A percentile compares a stretch with the other conserved stretches of the same genome.
phyloP scores from a whole-genome alignment of 1,139 yeast species.

The Suhomyces terraborum region DNA sequence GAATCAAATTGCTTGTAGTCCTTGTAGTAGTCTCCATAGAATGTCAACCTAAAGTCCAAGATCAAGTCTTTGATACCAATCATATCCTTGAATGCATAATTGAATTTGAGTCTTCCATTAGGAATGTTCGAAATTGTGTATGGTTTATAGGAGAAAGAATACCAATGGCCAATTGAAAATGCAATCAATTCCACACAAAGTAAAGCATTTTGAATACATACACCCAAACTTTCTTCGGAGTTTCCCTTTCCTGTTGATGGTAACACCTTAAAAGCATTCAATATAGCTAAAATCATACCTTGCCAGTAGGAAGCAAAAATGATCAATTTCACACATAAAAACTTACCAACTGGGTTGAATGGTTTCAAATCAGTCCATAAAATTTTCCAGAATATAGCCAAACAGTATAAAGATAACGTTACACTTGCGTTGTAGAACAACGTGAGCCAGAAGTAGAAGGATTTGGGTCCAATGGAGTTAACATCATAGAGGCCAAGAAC shows the following conservation, averaged over 20 bases:
- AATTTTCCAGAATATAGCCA: constrained; percentile 93
- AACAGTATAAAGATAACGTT: constrained; percentile 74
- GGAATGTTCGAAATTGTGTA: constrained; percentile 64
- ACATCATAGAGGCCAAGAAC: constrained; percentile 51
- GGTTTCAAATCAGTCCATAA: constrained; percentile 73
- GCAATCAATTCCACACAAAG: constrained; percentile 83
- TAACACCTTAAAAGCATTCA: constrained; percentile 58
- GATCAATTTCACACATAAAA: constrained; percentile 86
- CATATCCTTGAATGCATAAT: constrained; percentile 72
- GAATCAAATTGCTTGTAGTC: constrained; percentile 85
- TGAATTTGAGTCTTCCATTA: constrained; percentile 62
- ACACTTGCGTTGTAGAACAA: constrained; percentile 78
- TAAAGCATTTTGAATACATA: constrained; percentile 73
- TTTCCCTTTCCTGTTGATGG: constrained; percentile 12
- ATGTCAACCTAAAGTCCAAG: constrained; percentile 68
- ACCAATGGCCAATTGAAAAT: constrained; percentile 86
- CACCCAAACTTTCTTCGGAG: constrained; percentile 41
- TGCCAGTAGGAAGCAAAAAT: constrained; percentile 99
- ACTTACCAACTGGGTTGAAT: constrained; percentile 89
- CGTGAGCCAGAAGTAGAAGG: constrained; percentile 67
- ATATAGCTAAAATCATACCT: constrained; percentile 66
- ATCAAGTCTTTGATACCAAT: constrained; percentile 73
- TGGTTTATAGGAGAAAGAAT: constrained; percentile 77
- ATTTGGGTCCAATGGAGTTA: constrained; percentile 49
- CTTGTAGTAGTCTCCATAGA: constrained; percentile 70